These are phyloP conservation scores for Coemansia sp. DNA, from an alignment of 192 early-diverging fungal genomes.

Conservation along the genomic window DNA sequence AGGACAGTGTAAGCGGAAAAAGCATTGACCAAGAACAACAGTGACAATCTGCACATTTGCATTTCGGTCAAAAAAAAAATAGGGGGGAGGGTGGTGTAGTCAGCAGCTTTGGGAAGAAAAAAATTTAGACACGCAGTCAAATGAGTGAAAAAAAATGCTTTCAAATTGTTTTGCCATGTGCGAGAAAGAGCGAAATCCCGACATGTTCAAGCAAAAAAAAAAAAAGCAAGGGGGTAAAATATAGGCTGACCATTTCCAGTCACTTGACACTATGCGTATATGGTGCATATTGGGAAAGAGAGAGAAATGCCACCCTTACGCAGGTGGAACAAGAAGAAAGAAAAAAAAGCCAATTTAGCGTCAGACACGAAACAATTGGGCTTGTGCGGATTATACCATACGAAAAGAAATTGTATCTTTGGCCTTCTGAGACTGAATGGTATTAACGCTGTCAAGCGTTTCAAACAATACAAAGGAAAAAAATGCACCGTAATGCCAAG, in stretches of 20 bases:
- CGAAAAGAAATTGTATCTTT: no score
- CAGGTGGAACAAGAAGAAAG: background rate
- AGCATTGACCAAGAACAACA: background rate
- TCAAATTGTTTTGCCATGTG: background rate
- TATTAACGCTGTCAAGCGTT: no score
- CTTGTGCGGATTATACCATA: background rate
- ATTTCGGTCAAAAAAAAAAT: background rate
- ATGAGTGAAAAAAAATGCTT: background rate
- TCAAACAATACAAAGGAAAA: no score
- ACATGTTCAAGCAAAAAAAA: no score
- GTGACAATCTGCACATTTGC: no score
- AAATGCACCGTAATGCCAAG: no score
- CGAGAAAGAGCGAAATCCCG: background rate
- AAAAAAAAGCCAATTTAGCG: background rate
- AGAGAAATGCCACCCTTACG: background rate
- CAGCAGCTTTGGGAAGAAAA: background rate
- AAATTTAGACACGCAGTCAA: background rate
- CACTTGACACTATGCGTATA: constrained; percentile 4
- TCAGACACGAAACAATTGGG: background rate
- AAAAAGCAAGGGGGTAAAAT: background rate
- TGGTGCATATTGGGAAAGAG: background rate
- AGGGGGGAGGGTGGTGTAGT: background rate
- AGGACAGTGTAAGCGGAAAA: no score
- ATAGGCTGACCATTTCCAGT: background rate
- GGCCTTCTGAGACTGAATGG: background rate